Evolutionary conservation across 257 asterid species (phyloP).

Genomic region (Plantago major): DNA sequence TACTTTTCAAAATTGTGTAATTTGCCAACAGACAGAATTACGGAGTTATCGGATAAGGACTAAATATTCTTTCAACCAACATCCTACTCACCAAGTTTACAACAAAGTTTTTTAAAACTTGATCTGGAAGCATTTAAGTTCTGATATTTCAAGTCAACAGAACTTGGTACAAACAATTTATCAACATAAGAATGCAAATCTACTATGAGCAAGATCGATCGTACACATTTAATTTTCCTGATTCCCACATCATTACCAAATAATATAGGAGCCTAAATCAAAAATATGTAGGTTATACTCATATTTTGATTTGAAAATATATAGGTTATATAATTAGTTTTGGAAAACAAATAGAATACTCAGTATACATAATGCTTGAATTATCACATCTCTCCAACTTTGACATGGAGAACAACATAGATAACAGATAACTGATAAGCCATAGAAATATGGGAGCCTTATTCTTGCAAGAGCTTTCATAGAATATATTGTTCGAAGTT

Average conservation of each 20-base stretch:
- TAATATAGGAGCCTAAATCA: no score
- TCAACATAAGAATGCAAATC: neutral
- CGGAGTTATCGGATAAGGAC: no score
- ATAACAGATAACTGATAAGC: no score
- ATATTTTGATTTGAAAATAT: no score
- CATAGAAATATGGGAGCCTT: neutral
- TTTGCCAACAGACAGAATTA: neutral
- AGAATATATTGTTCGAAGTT: conserved; percentile 20
- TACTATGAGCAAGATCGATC: neutral
- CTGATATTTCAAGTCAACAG: neutral
- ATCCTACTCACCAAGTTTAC: neutral
- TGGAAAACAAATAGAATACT: conserved; percentile 13
- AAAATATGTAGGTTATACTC: no score
- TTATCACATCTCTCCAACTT: conserved; percentile 7
- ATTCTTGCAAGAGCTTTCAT: conserved; percentile 5
- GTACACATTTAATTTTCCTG: no score
- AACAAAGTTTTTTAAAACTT: neutral
- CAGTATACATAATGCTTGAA: conserved; percentile 9
- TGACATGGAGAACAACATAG: conserved; percentile 9
- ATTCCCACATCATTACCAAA: no score
- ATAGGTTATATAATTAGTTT: neutral
- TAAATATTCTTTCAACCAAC: neutral
- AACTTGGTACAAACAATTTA: neutral
- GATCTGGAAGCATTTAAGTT: neutral
- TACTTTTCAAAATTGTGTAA: conserved; percentile 11